Evolutionary conservation across 2,329 filamentous ascomycete genomes (phyloP), one percentile per base, ranked within the genome.

Genomic region (Cytospora piceicola): DNA sequence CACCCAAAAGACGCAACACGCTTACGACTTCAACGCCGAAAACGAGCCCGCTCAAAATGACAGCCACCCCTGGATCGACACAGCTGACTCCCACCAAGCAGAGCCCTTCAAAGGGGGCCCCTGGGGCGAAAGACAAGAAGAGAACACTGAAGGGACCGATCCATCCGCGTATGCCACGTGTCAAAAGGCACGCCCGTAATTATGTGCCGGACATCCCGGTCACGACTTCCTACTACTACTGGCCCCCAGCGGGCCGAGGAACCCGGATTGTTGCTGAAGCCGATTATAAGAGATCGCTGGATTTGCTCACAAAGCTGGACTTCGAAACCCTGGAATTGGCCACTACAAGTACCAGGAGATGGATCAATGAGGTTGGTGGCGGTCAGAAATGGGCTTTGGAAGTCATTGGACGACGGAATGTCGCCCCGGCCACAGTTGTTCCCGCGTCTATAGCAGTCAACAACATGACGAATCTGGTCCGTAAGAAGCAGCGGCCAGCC

Each of bases 231-330:
- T 88, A 91, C 73, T 93, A 90, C 73, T 80, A 78, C 63, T 93
- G 90, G 90, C 87, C 87, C 0, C 71, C 78, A 0, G 77, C 82
- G 27, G 88, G 87, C 3, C 82, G 90, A 17, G 90, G 90, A 0
- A 82, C 86, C 58, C 81, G 86, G 22, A 80, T 92, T 14, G 82
- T 93, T 3, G 82, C 85, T 15, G 86, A 90, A 27, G 78, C 81
- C 30, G 82, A 84, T 58, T 93, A 93, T 76, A 87, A 88, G 68
- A 85, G 90, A 14, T 85, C 88, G 11, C 82, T 87, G 24, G 90
- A 93, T 70, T 77, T 92, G 12, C 80, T 95, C 0, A 82, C 94
- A 6, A 86, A 90, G 65, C 84, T 93, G 0, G 90, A 93, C 74
- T 95, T 95, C 75, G 82, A 86, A 1, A 89, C 84, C 11, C 76